Evolutionary conservation across 768 basidiomycete genomes (phyloP), one percentile per base, ranked within the genome.

Genomic region (Grammothele lineata): DNA sequence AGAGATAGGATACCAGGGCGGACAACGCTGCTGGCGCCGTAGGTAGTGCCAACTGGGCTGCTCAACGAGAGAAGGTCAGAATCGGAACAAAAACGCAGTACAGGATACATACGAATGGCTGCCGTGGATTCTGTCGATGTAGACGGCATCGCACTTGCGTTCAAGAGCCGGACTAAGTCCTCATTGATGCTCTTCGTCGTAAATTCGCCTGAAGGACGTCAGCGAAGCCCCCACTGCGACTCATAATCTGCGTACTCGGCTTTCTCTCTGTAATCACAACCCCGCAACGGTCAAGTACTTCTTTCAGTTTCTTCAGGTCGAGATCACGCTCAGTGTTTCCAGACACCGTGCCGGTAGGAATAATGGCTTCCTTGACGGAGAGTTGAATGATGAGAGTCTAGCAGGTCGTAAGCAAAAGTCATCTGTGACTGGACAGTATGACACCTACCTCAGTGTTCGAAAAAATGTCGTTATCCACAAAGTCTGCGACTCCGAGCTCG

Each of bases 361-460:
- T 71, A 44, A 98, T 76, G 3, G 92, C 92, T 66, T 99, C 96
- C 63, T 98, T 98, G n/a, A 92, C 90, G 0, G 92, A 93, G 2
- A 98, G 78, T 63, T 99, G 96, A 49, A 98, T 98, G 27, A 97
- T 70, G 26, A 98, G 77, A 2, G 92, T 92, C 95, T 97, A 58
- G 15, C n/a, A n/a, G n/a, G n/a, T n/a, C n/a, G n/a, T n/a, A n/a
- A 14, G 14, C 14, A n/a, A n/a, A 30, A 7, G 27, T 30, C 27
- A 30, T 30, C 27, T 7, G 27, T 30, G 8, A 30, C 7, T 30
- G 27, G 27, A 30, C 14, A 14, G 8, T 30, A 45, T 18, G 18
- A 44, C 21, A 19, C 35, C 34, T 49, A 92, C 95, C 75, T 99
- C 95, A 3, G 87, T 84, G 58, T 98, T 99, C 1, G 92, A 93